Conservation (phyloP, 768 basidiomycete species). For the Clitopilus passeckerianus region DNA sequence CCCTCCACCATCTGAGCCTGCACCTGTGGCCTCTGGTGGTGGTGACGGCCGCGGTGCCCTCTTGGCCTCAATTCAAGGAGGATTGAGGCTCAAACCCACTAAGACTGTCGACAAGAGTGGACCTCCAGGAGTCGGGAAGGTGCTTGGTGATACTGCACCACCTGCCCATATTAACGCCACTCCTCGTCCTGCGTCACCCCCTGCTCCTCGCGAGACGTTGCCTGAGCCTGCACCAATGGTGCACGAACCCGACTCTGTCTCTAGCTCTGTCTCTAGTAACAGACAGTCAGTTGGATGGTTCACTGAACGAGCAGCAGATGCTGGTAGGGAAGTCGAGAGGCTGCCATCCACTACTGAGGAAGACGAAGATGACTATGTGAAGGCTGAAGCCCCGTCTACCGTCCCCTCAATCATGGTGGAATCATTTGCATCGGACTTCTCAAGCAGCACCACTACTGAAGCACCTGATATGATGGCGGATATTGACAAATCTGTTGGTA, state of each 20-base stretch:
- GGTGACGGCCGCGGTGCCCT: conserved; percentile 60
- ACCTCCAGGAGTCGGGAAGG: conserved; percentile 64
- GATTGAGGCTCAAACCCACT: conserved; percentile 64
- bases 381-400: conserved; percentile 6
- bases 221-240: conserved; percentile 25
- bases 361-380: conserved; percentile 22
- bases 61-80: conserved; percentile 74
- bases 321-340: conserved; percentile 30
- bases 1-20: conserved; percentile 22
- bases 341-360: conserved; percentile 57
- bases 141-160: conserved; percentile 70
- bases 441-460: conserved; percentile 20
- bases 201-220: conserved; percentile 21
- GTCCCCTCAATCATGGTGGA: conserved; percentile 20
- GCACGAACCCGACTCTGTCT: conserved; percentile 6
- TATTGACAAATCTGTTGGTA: conserved; percentile 62
- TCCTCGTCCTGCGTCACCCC: conserved; percentile 38
- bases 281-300: conserved; percentile 92
- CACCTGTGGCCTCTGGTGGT: conserved; percentile 26
- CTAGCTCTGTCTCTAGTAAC: conserved; percentile 33
- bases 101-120: conserved; percentile 82
- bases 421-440: conserved; percentile 55
- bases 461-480: conserved; percentile 59
- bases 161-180: conserved; percentile 61
- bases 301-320: conserved; percentile 77